Conservation (phyloP, 2,329 filamentous ascomycete genomes). For the Penicillium sp. region DNA sequence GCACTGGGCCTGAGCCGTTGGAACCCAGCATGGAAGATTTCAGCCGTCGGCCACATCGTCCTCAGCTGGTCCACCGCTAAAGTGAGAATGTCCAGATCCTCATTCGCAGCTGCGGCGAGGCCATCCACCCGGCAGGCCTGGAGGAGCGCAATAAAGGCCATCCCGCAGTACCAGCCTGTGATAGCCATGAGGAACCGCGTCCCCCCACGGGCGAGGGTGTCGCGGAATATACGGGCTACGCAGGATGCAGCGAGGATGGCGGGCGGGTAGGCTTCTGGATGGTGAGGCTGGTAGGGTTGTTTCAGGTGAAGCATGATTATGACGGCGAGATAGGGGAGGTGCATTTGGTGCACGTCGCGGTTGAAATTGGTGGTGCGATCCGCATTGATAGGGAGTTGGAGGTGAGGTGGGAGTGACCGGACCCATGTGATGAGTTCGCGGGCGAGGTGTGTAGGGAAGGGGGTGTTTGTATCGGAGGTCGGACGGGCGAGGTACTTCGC, state of each 20-base stretch:
- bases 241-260: slow-evolving; percentile 47
- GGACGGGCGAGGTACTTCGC: slow-evolving; percentile 44
- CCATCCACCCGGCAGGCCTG: slow-evolving; percentile 43
- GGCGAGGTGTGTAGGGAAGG: slow-evolving; percentile 34
- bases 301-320: slow-evolving; percentile 48
- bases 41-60: slow-evolving; percentile 44
- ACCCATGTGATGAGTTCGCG: slow-evolving; percentile 45
- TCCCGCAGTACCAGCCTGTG: slow-evolving; percentile 50
- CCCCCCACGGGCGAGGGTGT: slow-evolving; percentile 46
- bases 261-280: slow-evolving; percentile 44
- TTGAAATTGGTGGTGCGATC: slow-evolving; percentile 41
- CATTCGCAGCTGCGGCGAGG: slow-evolving; percentile 37
- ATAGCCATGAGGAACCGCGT: slow-evolving; percentile 50
- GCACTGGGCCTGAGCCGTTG: slow-evolving; percentile 28
- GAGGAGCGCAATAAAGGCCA: slow-evolving; percentile 48
- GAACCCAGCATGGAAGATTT: slow-evolving; percentile 41
- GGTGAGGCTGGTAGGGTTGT: slow-evolving; percentile 34
- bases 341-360: slow-evolving; percentile 48
- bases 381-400: slow-evolving; percentile 36
- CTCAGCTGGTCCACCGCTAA: slow-evolving; percentile 40
- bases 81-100: slow-evolving; percentile 40
- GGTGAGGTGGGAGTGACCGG: slow-evolving; percentile 37
- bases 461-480: slow-evolving; percentile 10
- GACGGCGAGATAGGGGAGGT: slow-evolving; percentile 50
- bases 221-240: slow-evolving; percentile 45